Percentiles rank a stretch among this genome's conserved stretches.
Conservation (phyloP, 192 early-diverging fungal genomes). For the Coemansia sp. region DNA sequence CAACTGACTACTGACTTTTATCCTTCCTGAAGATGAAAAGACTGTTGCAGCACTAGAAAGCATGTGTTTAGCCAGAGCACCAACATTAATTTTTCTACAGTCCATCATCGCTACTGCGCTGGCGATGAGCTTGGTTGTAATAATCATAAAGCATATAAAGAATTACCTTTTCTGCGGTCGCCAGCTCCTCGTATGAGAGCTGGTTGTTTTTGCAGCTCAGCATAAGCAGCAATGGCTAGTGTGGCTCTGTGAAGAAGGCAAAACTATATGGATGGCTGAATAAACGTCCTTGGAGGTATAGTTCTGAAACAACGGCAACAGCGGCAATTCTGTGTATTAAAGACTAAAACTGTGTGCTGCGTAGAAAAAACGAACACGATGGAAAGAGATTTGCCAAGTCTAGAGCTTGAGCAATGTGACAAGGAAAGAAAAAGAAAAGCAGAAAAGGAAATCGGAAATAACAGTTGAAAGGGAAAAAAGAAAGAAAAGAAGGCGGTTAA, state of each 20-base stretch:
- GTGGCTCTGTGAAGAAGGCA: not conserved
- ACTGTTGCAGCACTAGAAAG: not conserved
- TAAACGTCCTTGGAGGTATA: no score
- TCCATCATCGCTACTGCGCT: no score
- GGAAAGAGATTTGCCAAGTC: not conserved
- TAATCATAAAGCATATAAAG: not conserved
- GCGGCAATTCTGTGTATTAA: not conserved
- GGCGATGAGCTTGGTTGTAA: no score
- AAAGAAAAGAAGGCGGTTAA: not conserved
- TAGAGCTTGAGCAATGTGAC: not conserved
- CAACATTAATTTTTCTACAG: no score
- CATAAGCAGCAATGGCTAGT: conserved; percentile 19
- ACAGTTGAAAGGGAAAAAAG: conserved; percentile 13
- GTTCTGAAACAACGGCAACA: no score
- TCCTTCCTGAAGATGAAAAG: not conserved
- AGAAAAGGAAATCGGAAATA: conserved; percentile 2
- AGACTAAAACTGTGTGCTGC: not conserved
- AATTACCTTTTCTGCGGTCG: conserved; percentile 58
- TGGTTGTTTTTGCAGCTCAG: conserved; percentile 43
- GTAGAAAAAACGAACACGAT: not conserved
- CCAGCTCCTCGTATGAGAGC: conserved; percentile 60
- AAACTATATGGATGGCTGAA: not conserved
- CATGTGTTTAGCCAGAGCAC: no score
- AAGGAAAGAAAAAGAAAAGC: not conserved
- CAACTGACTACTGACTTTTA: not conserved